These are phyloP conservation scores for Malassezia sympodialis DNA, from an alignment of 1,284 basidiomycete species.

Conservation along the genomic window DNA sequence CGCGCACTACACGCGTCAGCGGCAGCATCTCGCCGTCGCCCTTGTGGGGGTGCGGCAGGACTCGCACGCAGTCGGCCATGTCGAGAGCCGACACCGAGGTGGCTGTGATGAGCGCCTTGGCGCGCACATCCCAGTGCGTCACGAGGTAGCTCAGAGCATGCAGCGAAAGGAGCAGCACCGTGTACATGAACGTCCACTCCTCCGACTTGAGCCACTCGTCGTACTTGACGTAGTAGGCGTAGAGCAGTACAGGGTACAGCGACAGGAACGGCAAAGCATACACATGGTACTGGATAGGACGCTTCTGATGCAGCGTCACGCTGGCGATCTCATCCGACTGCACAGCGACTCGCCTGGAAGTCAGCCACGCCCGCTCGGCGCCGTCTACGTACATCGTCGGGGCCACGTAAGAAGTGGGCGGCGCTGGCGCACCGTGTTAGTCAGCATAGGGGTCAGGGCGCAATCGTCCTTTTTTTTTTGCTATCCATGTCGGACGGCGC, in stretches of 20 bases:
- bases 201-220: conserved; percentile 58
- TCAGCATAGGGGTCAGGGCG: neutral
- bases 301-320: conserved; percentile 67
- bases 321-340: conserved; percentile 74
- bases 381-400: neutral
- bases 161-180: conserved; percentile 68
- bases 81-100: conserved; percentile 50
- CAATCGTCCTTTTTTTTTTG: neutral
- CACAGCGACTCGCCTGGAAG: conserved; percentile 51
- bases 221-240: conserved; percentile 79
- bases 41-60: conserved; percentile 73
- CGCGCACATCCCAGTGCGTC: conserved; percentile 77
- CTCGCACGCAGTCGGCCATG: conserved; percentile 69
- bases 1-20: conserved; percentile 54
- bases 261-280: conserved; percentile 74
- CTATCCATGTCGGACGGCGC: neutral
- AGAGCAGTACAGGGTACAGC: conserved; percentile 78
- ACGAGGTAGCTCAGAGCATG: conserved; percentile 87
- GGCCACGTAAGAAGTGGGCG: neutral
- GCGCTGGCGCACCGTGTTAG: neutral
- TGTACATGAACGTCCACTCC: conserved; percentile 71
- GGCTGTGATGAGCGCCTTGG: conserved; percentile 68
- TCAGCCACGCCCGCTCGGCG: neutral
- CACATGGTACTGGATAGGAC: conserved; percentile 67
- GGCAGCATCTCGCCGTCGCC: conserved; percentile 83